Evolutionary conservation across 2,329 filamentous ascomycete species (phyloP), one percentile per base, ranked within the genome.

Genomic region (Ilyonectria destructans): DNA sequence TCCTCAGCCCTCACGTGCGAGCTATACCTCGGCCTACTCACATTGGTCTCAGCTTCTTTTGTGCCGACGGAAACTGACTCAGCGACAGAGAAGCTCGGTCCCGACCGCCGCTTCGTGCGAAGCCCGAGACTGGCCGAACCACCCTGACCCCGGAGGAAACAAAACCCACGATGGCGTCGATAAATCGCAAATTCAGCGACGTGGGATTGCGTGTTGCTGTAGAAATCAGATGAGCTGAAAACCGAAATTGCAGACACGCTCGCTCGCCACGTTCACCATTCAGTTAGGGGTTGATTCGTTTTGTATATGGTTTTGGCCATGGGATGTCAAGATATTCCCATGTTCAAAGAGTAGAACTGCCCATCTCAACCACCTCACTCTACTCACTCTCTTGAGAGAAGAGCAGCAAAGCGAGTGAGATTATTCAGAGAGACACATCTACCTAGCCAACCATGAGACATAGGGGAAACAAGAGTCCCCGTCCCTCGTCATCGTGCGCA

Each of bases 341-440:
- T 52, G 46, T 40, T 29, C 19, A 29, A 43, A 33, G 23, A 45
- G 46, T 52, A 40, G 46, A 54, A n/a, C 43, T 21, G 19, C 40
- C 56, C 56, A 26, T 48, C 52, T 54, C 51, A 56, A 43, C 13
- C 35, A 57, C 35, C 35, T 33, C 33, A 54, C 58, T 62, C 58
- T 46, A 58, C 64, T 62, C 59, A 40, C 55, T 49, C 65, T 63
- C 49, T 43, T 29, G 48, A 63, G 31, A 49, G 40, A 26, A 64
- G 65, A 67, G 33, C 21, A 55, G 52, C 49, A 65, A 49, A 67
- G 46, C 40, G 55, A 67, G 65, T 59, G 65, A 64, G 60, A 67
- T 62, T 58, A 62, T 67, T 67, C 58, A 62, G 58, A 35, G 46
- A 67, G 51, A 65, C 58, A 54, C 64, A 58, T 62, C 40, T 43